Percentiles rank a stretch among this genome's conserved stretches.
Conservation (phyloP, 1,139 yeast genomes). For the Suhomyces bokatorum region DNA sequence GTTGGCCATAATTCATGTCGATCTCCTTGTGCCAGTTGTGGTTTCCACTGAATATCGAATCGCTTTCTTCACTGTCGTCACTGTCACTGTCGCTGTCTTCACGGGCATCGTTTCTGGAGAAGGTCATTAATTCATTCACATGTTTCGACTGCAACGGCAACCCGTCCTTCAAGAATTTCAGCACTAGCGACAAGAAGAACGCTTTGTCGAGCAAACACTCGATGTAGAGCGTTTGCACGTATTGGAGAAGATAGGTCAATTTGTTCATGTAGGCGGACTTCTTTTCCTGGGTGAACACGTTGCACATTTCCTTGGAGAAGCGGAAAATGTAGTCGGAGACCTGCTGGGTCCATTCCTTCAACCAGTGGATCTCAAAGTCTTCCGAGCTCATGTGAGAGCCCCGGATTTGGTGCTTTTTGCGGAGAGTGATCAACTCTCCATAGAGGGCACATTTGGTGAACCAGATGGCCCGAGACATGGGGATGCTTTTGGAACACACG, state of each 20-base stretch:
- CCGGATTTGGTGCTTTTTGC: slow-evolving; percentile 42
- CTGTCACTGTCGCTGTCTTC: slow-evolving; percentile 16
- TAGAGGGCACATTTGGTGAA: slow-evolving; percentile 82
- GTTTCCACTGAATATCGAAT: not conserved
- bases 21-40: slow-evolving; percentile 14
- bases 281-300: slow-evolving; percentile 27
- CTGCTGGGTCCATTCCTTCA: slow-evolving; percentile 87
- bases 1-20: slow-evolving; percentile 39
- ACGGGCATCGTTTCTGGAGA: slow-evolving; percentile 12
- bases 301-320: slow-evolving; percentile 42
- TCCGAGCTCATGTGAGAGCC: slow-evolving; percentile 16
- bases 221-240: slow-evolving; percentile 63
- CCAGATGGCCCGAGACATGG: slow-evolving; percentile 83
- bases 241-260: slow-evolving; percentile 58
- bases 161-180: slow-evolving; percentile 55
- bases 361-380: slow-evolving; percentile 59
- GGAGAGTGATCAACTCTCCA: slow-evolving; percentile 71
- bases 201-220: slow-evolving; percentile 67
- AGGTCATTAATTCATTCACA: slow-evolving; percentile 19
- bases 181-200: slow-evolving; percentile 61
- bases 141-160: slow-evolving; percentile 43
- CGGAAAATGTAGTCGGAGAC: slow-evolving; percentile 60
- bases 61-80: slow-evolving; percentile 10
- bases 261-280: slow-evolving; percentile 51
- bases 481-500: slow-evolving; percentile 64